Percentiles rank a stretch among this genome's conserved stretches.
These are phyloP conservation scores for Teratosphaeria nubilosa DNA, from an alignment of 2,329 filamentous ascomycete species.

Conservation along the genomic window DNA sequence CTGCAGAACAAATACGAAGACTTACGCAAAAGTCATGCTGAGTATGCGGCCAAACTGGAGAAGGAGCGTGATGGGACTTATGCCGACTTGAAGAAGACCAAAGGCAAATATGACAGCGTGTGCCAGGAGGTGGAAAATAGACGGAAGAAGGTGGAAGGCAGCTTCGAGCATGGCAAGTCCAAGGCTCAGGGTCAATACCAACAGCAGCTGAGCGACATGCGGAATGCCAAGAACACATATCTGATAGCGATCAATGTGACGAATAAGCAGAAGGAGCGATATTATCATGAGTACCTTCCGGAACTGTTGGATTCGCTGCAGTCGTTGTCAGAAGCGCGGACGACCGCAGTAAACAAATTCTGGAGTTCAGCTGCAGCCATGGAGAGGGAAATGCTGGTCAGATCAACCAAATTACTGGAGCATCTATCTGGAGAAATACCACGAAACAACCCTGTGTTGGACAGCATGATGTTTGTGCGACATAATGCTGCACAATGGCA, in stretches of 20 bases:
- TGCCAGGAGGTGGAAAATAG: slow-evolving; percentile 92
- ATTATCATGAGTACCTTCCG: slow-evolving; percentile 94
- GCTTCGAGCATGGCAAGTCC: slow-evolving; percentile 75
- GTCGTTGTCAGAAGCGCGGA: slow-evolving; percentile 83
- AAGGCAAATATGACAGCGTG: slow-evolving; percentile 81
- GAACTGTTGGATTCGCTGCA: slow-evolving; percentile 85
- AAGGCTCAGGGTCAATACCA: slow-evolving; percentile 89
- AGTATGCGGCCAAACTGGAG: slow-evolving; percentile 81
- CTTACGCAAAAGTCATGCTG: slow-evolving; percentile 77
- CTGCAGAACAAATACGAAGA: slow-evolving; percentile 73
- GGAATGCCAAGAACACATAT: slow-evolving; percentile 97
- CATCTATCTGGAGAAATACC: slow-evolving; percentile 71
- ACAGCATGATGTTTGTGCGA: slow-evolving; percentile 95
- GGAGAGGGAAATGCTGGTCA: slow-evolving; percentile 67
- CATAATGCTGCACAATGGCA: slow-evolving; percentile 77
- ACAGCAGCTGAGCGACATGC: slow-evolving; percentile 88
- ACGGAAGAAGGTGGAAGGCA: slow-evolving; percentile 87
- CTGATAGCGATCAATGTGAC: slow-evolving; percentile 92
- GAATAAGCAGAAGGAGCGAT: slow-evolving; percentile 94
- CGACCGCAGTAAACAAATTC: slow-evolving; percentile 69
- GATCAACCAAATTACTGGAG: slow-evolving; percentile 61
- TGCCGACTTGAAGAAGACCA: slow-evolving; percentile 76
- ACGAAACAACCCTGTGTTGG: slow-evolving; percentile 76
- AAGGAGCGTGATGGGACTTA: slow-evolving; percentile 81
- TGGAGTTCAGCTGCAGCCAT: slow-evolving; percentile 75